A percentile compares a stretch with the other conserved stretches of the same genome.
Conservation (phyloP, 768 basidiomycete species). For the Mycena crocata region DNA sequence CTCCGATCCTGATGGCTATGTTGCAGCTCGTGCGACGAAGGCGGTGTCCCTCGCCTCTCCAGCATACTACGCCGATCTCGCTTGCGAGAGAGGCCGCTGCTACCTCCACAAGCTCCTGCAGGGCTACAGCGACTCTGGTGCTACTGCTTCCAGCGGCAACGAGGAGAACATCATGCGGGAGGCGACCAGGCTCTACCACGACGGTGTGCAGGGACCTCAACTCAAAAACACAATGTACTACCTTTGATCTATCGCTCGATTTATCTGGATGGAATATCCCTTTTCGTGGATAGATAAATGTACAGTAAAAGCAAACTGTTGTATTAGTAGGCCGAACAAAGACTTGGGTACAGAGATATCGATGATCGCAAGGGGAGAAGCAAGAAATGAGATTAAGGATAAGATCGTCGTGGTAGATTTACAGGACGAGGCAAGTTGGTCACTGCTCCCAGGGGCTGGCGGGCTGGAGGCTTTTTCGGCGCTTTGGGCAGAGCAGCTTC, state of each 20-base stretch:
- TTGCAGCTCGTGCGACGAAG: conserved; percentile 80
- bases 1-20: neutral
- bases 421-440: conserved; percentile 11
- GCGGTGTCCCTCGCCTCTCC: conserved; percentile 87
- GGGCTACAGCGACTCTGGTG: conserved; percentile 52
- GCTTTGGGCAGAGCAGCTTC: neutral
- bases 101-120: conserved; percentile 81
- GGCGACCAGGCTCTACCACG: conserved; percentile 66
- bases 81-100: conserved; percentile 72
- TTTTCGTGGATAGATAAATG: neutral
- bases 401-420: neutral
- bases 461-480: no score
- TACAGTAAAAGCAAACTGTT: neutral
- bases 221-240: conserved; percentile 85
- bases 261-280: neutral
- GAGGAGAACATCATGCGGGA: conserved; percentile 66
- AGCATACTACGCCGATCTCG: conserved; percentile 85
- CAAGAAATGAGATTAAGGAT: neutral
- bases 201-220: conserved; percentile 59
- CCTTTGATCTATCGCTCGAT: conserved; percentile 53
- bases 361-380: neutral
- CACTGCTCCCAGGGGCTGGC: conserved; percentile 3
- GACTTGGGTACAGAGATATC: neutral
- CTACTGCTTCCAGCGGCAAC: conserved; percentile 47
- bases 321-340: conserved; percentile 4